Evolutionary conservation across 2,329 filamentous ascomycete genomes (phyloP), one percentile per base, ranked within the genome.

Genomic region (Xylaria arbuscula): DNA sequence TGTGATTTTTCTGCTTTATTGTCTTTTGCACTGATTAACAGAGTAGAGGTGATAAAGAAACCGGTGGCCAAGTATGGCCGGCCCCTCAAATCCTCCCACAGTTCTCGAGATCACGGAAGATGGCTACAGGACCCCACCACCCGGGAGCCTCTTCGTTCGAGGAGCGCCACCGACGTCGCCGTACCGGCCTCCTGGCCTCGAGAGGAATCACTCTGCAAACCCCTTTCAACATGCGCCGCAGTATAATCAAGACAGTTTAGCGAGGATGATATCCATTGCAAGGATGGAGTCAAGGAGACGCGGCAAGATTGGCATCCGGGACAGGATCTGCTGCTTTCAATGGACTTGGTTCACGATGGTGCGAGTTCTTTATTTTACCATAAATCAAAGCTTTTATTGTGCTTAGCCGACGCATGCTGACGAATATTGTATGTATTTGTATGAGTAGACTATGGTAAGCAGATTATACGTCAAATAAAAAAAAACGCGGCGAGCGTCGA

Each of bases 321-420:
- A 87, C 69, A 80, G 86, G 42, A 84, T 88, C 67, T 82, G 81
- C 48, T 87, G 84, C 68, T 83, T 84, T 70, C 83, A 82, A 73
- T 95, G 92, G 92, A 93, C 92, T 0, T 95, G 90, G 85, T 95
- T 94, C 75, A 93, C 92, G 24, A 86, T 86, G 82, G 81, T 82
- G 74, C 47, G 72, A 13, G 32, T 42, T 28, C 28, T 28, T 32
- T 9, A 28, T 24, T 45, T 28, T 40, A 42, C 24, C 32, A 42
- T n/a, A 32, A 5, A 32, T n/a, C 22, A n/a, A 45, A 32, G 8
- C 11, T 38, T 10, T 8, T 6, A 40, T 28, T 57, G 9, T 45
- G 9, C 38, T 28, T 11, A 10, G 54, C 11, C 32, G 17, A 28
- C 8, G 0, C 3, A 28, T 45, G 55, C 55, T 57, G n/a, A 57